phyloP scores from a whole-genome alignment of 257 asterid genomes.

The Ballota nigra region DNA sequence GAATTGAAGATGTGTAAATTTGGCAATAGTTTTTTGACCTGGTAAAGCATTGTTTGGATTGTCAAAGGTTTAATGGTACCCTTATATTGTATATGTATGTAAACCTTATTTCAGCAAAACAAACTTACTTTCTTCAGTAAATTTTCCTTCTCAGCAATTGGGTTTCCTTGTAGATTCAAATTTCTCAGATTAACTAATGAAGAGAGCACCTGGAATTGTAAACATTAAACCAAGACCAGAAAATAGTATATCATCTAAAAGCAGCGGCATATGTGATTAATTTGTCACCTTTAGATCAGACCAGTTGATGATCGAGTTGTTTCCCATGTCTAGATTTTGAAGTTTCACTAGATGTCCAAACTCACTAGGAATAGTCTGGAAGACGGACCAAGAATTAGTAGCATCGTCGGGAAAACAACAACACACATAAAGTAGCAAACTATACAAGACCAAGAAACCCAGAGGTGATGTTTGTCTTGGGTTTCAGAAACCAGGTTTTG shows the following conservation, averaged over 20 bases:
- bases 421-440: background rate
- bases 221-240: slow-evolving; percentile 21
- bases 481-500: background rate
- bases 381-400: slow-evolving; percentile 12
- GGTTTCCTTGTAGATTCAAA: slow-evolving; percentile 89
- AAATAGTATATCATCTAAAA: slow-evolving; percentile 1
- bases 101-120: background rate
- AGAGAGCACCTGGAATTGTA: slow-evolving; percentile 58
- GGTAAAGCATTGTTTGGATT: slow-evolving; percentile 27
- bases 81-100: background rate
- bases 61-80: slow-evolving; percentile 13
- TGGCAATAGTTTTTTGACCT: slow-evolving; percentile 73
- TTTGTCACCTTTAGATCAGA: slow-evolving; percentile 66
- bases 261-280: background rate
- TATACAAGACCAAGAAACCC: slow-evolving; percentile 5
- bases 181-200: slow-evolving; percentile 65
- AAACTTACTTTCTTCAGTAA: slow-evolving; percentile 60
- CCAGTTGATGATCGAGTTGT: slow-evolving; percentile 63
- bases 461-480: background rate
- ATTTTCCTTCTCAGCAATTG: slow-evolving; percentile 66
- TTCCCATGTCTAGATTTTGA: slow-evolving; percentile 85
- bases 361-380: slow-evolving; percentile 68
- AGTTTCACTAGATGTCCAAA: slow-evolving; percentile 57
- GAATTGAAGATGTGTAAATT: slow-evolving; percentile 60
- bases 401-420: slow-evolving; percentile 10